Conservation (phyloP, 2,329 filamentous ascomycete species). For the Beauveria scarabaeidicola region DNA sequence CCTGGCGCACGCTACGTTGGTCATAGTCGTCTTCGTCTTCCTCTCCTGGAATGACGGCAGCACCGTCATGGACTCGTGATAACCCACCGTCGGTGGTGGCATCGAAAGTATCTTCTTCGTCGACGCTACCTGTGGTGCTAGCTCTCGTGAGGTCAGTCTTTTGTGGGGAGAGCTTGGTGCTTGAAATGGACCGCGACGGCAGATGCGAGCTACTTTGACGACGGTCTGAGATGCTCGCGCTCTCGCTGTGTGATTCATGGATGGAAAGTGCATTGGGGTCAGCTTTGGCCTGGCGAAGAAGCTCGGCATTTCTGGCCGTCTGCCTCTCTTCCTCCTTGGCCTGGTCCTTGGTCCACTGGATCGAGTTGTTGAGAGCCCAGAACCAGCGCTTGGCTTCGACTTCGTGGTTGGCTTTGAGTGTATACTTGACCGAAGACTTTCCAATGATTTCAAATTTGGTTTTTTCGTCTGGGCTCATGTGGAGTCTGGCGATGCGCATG, state of each 20-base stretch:
- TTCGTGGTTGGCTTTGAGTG: slow-evolving; percentile 93
- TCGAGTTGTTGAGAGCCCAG: slow-evolving; percentile 97
- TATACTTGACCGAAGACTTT: slow-evolving; percentile 98
- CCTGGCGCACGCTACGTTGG: slow-evolving; percentile 68
- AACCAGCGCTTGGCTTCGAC: slow-evolving; percentile 99
- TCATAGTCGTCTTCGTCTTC: slow-evolving; percentile 67
- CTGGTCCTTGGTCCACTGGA: slow-evolving; percentile 97
- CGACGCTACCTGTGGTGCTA: slow-evolving; percentile 40
- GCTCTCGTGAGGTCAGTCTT: slow-evolving; percentile 29
- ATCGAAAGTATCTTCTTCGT: slow-evolving; percentile 46
- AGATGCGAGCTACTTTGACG: slow-evolving; percentile 38
- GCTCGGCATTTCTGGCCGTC: slow-evolving; percentile 64
- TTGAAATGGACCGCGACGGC: slow-evolving; percentile 20
- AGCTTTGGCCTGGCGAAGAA: slow-evolving; percentile 68
- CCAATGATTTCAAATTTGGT: slow-evolving; percentile 96
- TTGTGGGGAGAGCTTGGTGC: slow-evolving; percentile 21
- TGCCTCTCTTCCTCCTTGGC: slow-evolving; percentile 81
- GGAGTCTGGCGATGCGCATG: slow-evolving; percentile 89
- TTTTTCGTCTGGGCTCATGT: slow-evolving; percentile 97
- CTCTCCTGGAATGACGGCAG: slow-evolving; percentile 30
- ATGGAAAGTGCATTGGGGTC: slow-evolving; percentile 46
- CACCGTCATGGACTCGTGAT: slow-evolving; percentile 28
- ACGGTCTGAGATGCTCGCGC: slow-evolving; percentile 40
- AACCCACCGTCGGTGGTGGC: slow-evolving; percentile 36
- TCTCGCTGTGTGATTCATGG: slow-evolving; percentile 42